Evolutionary conservation across 1,284 basidiomycete species (phyloP).

Genomic region (Cryptococcus wingfieldii): DNA sequence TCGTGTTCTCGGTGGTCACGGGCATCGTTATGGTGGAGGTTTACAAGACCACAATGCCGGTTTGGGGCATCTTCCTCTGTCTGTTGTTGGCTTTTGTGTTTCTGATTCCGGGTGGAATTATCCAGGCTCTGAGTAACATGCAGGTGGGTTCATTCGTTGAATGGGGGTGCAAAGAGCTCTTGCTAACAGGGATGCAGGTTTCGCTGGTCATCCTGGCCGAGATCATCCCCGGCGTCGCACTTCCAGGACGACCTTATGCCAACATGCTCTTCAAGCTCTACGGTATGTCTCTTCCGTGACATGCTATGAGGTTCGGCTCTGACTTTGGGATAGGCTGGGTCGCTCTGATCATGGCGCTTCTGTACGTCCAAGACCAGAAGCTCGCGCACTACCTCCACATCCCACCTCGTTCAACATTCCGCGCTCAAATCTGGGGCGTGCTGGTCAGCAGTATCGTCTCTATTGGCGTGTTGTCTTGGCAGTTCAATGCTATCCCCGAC

Average conservation of each 20-base stretch:
- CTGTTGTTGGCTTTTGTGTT: slow-evolving; percentile 52
- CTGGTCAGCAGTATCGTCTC: slow-evolving; percentile 14
- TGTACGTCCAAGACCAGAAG: slow-evolving; percentile 55
- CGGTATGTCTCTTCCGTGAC: neutral
- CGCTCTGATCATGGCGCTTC: slow-evolving; percentile 46
- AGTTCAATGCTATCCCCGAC: slow-evolving; percentile 14
- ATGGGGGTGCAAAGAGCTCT: neutral
- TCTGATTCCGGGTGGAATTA: slow-evolving; percentile 56
- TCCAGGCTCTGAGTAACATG: slow-evolving; percentile 53
- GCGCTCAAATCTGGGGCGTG: slow-evolving; percentile 14
- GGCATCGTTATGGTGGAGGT: slow-evolving; percentile 33
- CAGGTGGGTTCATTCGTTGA: slow-evolving; percentile 1
- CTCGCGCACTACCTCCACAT: slow-evolving; percentile 51
- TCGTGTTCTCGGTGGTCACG: slow-evolving; percentile 55
- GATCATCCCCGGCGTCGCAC: neutral
- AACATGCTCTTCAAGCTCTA: slow-evolving; percentile 61
- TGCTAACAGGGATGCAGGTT: neutral
- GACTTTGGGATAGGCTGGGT: slow-evolving; percentile 8
- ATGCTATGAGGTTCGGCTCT: neutral
- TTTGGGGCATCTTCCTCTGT: slow-evolving; percentile 54
- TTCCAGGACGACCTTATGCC: slow-evolving; percentile 56
- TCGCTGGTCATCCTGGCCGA: slow-evolving; percentile 6
- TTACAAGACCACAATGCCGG: slow-evolving; percentile 64
- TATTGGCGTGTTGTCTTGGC: slow-evolving; percentile 14
- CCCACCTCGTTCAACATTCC: slow-evolving; percentile 17